Evolutionary conservation across 1,284 basidiomycete species (phyloP).

Genomic region (Ceratobasidium theobromae): DNA sequence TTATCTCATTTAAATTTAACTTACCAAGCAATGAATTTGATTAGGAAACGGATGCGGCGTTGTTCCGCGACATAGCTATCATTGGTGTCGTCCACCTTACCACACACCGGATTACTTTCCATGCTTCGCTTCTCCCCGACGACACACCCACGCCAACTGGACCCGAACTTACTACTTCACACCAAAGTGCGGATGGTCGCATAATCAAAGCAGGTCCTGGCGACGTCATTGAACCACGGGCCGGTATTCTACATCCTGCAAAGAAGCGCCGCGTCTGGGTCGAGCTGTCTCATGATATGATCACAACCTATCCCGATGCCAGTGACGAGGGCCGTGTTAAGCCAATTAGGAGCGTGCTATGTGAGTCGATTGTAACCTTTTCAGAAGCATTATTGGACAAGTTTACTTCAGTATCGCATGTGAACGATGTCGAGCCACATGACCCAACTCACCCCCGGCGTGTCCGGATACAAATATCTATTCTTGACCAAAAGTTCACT

Average conservation of each 20-base stretch:
- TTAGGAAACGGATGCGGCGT: constrained; percentile 8
- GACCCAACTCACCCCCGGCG: constrained; percentile 51
- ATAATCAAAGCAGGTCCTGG: constrained; percentile 56
- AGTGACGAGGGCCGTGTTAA: constrained; percentile 57
- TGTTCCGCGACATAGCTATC: constrained; percentile 31
- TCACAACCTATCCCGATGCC: constrained; percentile 59
- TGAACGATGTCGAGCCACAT: constrained; percentile 49
- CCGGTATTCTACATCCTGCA: constrained; percentile 1
- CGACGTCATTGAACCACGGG: constrained; percentile 45
- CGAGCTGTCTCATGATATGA: constrained; percentile 62
- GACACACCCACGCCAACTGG: not conserved
- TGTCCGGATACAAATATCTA: constrained; percentile 48
- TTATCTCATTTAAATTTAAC: not conserved
- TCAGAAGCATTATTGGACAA: not conserved
- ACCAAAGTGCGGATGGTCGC: constrained; percentile 40
- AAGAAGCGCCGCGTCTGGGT: constrained; percentile 52
- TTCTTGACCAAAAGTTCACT: constrained; percentile 36
- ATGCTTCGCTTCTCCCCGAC: constrained; percentile 55
- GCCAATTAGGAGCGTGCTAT: constrained; percentile 55
- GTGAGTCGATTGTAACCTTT: constrained; percentile 46
- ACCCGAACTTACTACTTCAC: not conserved
- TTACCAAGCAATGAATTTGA: not conserved
- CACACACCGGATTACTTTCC: constrained; percentile 64
- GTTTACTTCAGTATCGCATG: constrained; percentile 47
- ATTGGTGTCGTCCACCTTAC: constrained; percentile 67